Evolutionary conservation across 1,139 yeast genomes (phyloP).

Genomic region (Pichia sp.): DNA sequence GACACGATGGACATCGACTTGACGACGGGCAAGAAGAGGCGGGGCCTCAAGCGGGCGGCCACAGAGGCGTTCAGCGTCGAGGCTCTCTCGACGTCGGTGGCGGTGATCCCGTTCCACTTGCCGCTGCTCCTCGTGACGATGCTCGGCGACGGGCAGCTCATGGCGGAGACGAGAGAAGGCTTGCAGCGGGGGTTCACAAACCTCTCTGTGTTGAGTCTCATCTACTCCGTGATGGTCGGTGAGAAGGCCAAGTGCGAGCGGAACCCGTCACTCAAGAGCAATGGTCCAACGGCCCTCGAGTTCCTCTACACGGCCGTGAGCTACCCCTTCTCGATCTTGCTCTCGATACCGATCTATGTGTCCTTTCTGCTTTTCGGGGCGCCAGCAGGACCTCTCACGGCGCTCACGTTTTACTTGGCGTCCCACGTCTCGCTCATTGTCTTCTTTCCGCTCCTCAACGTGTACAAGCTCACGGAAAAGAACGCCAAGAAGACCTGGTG

Average conservation of each 20-base stretch:
- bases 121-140: slow-evolving; percentile 32
- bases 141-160: slow-evolving; percentile 24
- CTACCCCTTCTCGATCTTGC: slow-evolving; percentile 39
- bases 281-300: slow-evolving; percentile 26
- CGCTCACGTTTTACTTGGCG: slow-evolving; percentile 62
- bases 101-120: slow-evolving; percentile 48
- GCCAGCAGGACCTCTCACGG: slow-evolving; percentile 55
- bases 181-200: slow-evolving; percentile 17
- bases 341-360: slow-evolving; percentile 50
- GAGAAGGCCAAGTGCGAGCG: slow-evolving; percentile 17
- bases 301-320: slow-evolving; percentile 25
- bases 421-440: slow-evolving; percentile 61
- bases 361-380: slow-evolving; percentile 77
- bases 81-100: slow-evolving; percentile 28
- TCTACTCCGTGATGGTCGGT: slow-evolving; percentile 18
- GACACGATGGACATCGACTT: slow-evolving; percentile 18
- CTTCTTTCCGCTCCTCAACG: slow-evolving; percentile 59
- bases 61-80: slow-evolving; percentile 1
- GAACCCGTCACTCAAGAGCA: slow-evolving; percentile 14
- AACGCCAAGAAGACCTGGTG: slow-evolving; percentile 31
- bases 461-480: slow-evolving; percentile 35
- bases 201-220: slow-evolving; percentile 14
- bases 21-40: slow-evolving; percentile 16
- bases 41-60: slow-evolving; percentile 16
- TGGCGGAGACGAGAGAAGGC: slow-evolving; percentile 14